Percentiles rank a stretch among this genome's conserved stretches.
Conservation (phyloP, 2,329 filamentous ascomycete genomes). For the Penicillium hordei region DNA sequence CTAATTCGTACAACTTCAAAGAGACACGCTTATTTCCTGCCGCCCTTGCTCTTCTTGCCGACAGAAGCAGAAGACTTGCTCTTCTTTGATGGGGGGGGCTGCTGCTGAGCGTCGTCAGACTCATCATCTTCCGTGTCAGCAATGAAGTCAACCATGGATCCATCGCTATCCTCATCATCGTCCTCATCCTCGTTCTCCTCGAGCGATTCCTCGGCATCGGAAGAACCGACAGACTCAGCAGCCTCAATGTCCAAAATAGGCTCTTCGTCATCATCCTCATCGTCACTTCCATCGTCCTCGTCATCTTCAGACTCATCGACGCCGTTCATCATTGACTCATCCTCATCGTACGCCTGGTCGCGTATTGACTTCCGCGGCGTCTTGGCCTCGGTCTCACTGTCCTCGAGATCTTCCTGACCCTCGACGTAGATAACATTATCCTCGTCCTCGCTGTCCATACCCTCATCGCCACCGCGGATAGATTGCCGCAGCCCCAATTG, state of each 20-base stretch:
- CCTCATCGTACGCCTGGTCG: slow-evolving; percentile 42
- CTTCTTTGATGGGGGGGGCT: slow-evolving; percentile 38
- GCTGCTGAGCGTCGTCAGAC: slow-evolving; percentile 32
- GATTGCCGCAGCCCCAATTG: slow-evolving; percentile 79
- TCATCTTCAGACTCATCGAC: slow-evolving; percentile 47
- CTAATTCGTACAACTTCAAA: slow-evolving; percentile 16
- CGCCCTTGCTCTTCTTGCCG: slow-evolving; percentile 35
- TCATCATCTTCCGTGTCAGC: slow-evolving; percentile 49
- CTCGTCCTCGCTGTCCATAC: slow-evolving; percentile 58
- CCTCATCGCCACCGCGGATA: slow-evolving; percentile 55
- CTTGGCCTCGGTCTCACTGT: slow-evolving; percentile 38
- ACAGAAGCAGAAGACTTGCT: slow-evolving; percentile 26
- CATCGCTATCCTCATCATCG: slow-evolving; percentile 62
- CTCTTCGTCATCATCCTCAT: slow-evolving; percentile 51
- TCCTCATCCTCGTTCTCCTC: slow-evolving; percentile 64
- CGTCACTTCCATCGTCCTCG: slow-evolving; percentile 56
- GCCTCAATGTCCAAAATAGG: slow-evolving; percentile 48
- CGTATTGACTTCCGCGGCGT: slow-evolving; percentile 39
- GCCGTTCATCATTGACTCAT: slow-evolving; percentile 44
- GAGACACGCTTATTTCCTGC: slow-evolving; percentile 31
- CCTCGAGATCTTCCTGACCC: slow-evolving; percentile 65
- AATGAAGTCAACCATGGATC: slow-evolving; percentile 48
- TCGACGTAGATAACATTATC: slow-evolving; percentile 84
- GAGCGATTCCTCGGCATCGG: slow-evolving; percentile 51
- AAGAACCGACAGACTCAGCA: slow-evolving; percentile 43